phyloP scores from a whole-genome alignment of 2,329 filamentous ascomycete species.

The Trichophaea hybrida region DNA sequence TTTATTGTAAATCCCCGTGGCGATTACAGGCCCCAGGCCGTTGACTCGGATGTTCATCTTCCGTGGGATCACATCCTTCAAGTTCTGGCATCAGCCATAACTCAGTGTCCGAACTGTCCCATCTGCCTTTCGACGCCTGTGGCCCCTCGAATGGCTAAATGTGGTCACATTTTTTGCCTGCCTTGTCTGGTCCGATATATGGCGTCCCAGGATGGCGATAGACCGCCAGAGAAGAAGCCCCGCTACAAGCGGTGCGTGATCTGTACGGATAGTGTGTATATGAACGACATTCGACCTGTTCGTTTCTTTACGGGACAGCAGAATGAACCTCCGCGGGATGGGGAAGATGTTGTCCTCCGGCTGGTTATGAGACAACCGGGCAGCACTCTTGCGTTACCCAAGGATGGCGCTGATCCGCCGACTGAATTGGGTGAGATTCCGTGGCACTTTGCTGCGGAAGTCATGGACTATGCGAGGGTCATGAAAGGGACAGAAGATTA shows the following conservation, averaged over 20 bases:
- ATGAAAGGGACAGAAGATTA: constrained; percentile 91
- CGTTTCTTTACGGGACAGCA: constrained; percentile 87
- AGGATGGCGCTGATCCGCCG: constrained; percentile 56
- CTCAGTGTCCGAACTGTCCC: constrained; percentile 76
- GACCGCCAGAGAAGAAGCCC: constrained; percentile 33
- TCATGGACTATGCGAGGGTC: constrained; percentile 83
- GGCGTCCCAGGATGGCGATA: constrained; percentile 63
- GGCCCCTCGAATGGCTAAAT: constrained; percentile 90
- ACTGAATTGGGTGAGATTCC: constrained; percentile 63
- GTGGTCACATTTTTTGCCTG: constrained; percentile 92
- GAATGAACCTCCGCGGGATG: constrained; percentile 60
- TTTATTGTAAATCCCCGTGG: constrained; percentile 80
- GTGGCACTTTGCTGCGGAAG: constrained; percentile 89
- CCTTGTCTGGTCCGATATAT: constrained; percentile 91
- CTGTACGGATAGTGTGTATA: constrained; percentile 83
- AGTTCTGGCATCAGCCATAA: constrained; percentile 77
- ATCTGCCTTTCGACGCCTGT: constrained; percentile 90
- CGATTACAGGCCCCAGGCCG: constrained; percentile 64
- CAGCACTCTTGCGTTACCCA: constrained; percentile 75
- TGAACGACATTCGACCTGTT: constrained; percentile 78
- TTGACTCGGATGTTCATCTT: constrained; percentile 74
- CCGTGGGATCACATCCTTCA: constrained; percentile 87
- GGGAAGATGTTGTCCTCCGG: constrained; percentile 77
- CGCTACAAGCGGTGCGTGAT: constrained; percentile 93
- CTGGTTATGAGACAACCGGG: constrained; percentile 67